phyloP scores from a whole-genome alignment of 352 stramenopile species.

The Phytophthora pinifolia region DNA sequence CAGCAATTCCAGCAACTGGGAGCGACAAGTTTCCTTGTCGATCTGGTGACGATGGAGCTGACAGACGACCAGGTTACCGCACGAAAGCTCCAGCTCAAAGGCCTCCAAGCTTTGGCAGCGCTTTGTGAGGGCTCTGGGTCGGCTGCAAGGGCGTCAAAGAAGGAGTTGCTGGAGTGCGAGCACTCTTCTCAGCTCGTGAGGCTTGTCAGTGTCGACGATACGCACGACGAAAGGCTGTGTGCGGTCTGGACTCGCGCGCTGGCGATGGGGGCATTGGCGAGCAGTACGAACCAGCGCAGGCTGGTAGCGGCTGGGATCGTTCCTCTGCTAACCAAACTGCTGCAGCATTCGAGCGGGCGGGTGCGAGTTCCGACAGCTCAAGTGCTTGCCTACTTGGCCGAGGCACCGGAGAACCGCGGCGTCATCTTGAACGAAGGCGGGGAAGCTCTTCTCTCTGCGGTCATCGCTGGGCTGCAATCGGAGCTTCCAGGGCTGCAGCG shows the following conservation, averaged over 20 bases:
- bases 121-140: slow-evolving; percentile 37
- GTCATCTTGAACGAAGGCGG: slow-evolving; percentile 44
- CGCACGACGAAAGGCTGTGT: slow-evolving; percentile 33
- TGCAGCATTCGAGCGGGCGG: slow-evolving; percentile 22
- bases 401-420: slow-evolving; percentile 46
- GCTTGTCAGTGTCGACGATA: slow-evolving; percentile 24
- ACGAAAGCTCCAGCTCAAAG: slow-evolving; percentile 49
- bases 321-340: slow-evolving; percentile 36
- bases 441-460: slow-evolving; percentile 33
- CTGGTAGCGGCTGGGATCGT: slow-evolving; percentile 41
- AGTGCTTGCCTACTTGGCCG: slow-evolving; percentile 49
- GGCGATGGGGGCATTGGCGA: slow-evolving; percentile 41
- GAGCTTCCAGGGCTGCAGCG: slow-evolving; percentile 60
- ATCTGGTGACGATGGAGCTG: slow-evolving; percentile 23
- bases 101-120: slow-evolving; percentile 49
- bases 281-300: slow-evolving; percentile 51
- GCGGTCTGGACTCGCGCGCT: slow-evolving; percentile 50
- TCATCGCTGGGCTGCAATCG: slow-evolving; percentile 48
- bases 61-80: not conserved
- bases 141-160: slow-evolving; percentile 48
- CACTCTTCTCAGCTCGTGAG: slow-evolving; percentile 38
- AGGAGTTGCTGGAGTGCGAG: slow-evolving; percentile 59
- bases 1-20: slow-evolving; percentile 56
- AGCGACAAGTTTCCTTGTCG: slow-evolving; percentile 37
- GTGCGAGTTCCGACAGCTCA: slow-evolving; percentile 38